A percentile compares a stretch with the other conserved stretches of the same genome.
Evolutionary conservation across 257 asterid species (phyloP).

Genomic region (Salvia rosmarinus): DNA sequence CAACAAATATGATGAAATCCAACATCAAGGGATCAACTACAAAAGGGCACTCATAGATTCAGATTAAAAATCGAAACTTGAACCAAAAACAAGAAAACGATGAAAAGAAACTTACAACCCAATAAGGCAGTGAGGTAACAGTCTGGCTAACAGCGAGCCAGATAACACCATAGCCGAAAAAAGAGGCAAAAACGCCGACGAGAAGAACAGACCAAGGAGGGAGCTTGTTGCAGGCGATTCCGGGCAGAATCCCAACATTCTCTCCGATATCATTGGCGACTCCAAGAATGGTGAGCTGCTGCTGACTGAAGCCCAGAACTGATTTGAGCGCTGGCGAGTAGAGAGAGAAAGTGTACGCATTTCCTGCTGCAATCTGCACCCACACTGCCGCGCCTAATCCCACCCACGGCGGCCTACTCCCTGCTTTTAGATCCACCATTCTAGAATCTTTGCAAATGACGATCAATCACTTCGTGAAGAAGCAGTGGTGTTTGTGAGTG

Average conservation of each 20-base stretch:
- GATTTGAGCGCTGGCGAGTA: conserved; percentile 81
- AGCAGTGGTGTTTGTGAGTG: neutral
- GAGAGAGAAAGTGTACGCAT: conserved; percentile 76
- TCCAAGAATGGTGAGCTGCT: conserved; percentile 88
- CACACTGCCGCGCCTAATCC: conserved; percentile 97
- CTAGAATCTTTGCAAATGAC: neutral
- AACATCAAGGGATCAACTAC: too few relatives aligned
- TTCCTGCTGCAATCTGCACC: conserved; percentile 93
- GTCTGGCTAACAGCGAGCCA: conserved; percentile 83
- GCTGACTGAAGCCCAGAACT: conserved; percentile 84
- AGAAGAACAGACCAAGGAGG: conserved; percentile 96
- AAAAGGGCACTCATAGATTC: too few relatives aligned
- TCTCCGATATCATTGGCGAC: conserved; percentile 97
- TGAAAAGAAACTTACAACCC: conserved; percentile 68
- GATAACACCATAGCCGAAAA: conserved; percentile 85
- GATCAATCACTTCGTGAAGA: too few relatives aligned
- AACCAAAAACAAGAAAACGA: neutral
- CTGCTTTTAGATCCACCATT: conserved; percentile 72
- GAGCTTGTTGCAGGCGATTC: conserved; percentile 77
- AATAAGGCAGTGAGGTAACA: conserved; percentile 67
- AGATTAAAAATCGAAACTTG: conserved; percentile 28
- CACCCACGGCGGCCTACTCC: conserved; percentile 98
- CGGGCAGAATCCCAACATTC: conserved; percentile 91
- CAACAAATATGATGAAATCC: neutral
- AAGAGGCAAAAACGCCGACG: conserved; percentile 65